Evolutionary conservation across 257 asterid species (phyloP), one percentile per base, ranked within the genome.

Genomic region (Penstemon barbatus): DNA sequence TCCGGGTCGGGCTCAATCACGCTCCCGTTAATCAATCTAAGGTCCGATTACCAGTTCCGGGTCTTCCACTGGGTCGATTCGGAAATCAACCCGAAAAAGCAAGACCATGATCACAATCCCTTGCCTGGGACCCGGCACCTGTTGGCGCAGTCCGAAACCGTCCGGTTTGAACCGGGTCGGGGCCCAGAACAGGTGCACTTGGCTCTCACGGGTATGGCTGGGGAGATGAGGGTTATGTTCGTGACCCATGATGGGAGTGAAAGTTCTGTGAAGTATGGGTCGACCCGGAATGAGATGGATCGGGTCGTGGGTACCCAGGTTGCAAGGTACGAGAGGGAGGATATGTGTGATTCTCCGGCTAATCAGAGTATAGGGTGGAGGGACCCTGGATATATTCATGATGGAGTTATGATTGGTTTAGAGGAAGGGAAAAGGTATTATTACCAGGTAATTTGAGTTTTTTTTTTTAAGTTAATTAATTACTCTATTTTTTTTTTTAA

Each of bases 161-260:
- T 88, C 58, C 61, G 71, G 59, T 90, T 93, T 50, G 82, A 78
- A 38, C 19, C 68, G 58, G 89, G 85, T 3, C 86, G 83, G 19
- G 97, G 92, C 0, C 97, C 99, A 19, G 99, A 89, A 46, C 99
- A 93, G 87, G 86, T 86, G 13, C 99, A 84, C 58, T 59, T 93
- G 83, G 90, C 96, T 8, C 78, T 88, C 59, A 90, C 97, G 74
- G 96, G 87, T 53, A 55, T 44, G 78, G 84, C 58, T 15, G 95
- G 86, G 70, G 97, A 90, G 87, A 93, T 93, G 97, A 86, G 99
- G 81, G 95, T 88, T 54, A 85, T 93, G 97, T 93, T 90, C 72
- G 97, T 93, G 65, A 93, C 91, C n/a, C 79, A 59, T 5, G 96
- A 90, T 66, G 96, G 96, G 69, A 71, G 66, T 53, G 86, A 84